Evolutionary conservation across 2,329 filamentous ascomycete genomes (phyloP).

Genomic region (Venturia effusa): DNA sequence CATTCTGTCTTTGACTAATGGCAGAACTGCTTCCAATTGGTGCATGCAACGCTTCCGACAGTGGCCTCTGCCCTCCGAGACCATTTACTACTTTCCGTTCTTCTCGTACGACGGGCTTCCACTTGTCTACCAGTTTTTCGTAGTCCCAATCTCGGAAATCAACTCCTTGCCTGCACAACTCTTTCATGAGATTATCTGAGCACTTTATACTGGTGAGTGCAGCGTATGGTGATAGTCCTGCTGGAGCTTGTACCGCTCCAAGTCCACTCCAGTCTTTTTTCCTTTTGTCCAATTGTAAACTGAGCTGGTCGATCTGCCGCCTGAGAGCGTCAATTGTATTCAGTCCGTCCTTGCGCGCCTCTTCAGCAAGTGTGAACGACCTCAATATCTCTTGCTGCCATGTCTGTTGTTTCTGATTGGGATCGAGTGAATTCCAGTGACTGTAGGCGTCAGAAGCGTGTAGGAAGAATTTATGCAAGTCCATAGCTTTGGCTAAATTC

Average conservation of each 20-base stretch:
- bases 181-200: conserved; percentile 25
- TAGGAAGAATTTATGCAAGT: conserved; percentile 51
- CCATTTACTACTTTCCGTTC: conserved; percentile 19
- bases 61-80: conserved; percentile 25
- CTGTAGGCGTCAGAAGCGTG: conserved; percentile 70
- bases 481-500: conserved; percentile 26
- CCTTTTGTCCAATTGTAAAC: conserved; percentile 12
- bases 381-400: conserved; percentile 38
- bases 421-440: conserved; percentile 60
- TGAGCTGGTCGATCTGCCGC: conserved; percentile 32
- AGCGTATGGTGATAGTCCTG: neutral
- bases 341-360: conserved; percentile 26
- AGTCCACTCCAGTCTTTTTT: neutral
- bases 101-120: conserved; percentile 25
- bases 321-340: conserved; percentile 29
- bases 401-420: conserved; percentile 30
- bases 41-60: conserved; percentile 14
- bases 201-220: conserved; percentile 27
- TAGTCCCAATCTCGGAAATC: conserved; percentile 31
- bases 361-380: conserved; percentile 31
- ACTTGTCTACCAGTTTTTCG: conserved; percentile 30
- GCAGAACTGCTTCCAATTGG: neutral
- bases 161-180: conserved; percentile 23
- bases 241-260: neutral
- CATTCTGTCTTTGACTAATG: neutral